Evolutionary conservation across 1,284 basidiomycete genomes (phyloP), one percentile per base, ranked within the genome.

Genomic region (Trametes pubescens): DNA sequence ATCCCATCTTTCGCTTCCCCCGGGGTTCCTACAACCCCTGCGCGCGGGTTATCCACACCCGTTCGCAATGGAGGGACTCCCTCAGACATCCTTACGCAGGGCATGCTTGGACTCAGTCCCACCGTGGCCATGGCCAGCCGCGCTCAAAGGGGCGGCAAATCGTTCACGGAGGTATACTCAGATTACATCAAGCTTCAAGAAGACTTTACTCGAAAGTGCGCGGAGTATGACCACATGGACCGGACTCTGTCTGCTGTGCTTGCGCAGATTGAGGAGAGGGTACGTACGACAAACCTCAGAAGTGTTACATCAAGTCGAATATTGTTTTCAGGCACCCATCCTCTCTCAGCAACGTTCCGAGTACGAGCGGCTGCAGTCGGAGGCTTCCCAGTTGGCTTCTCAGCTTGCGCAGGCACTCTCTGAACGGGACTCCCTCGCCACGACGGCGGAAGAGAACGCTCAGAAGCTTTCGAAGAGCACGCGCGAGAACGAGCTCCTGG

Each of bases 121-220:
- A 93, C 95, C 0, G 91, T 96, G 10, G 90, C 91, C 0, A 89
- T 98, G 78, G 94, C 91, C 5, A 88, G 88, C 74, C 87, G 85
- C 65, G 85, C 91, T 29, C 93, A 94, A 77, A 86, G 84, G 73
- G 84, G 82, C 34, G 95, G 95, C 22, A 93, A 92, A 81, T 91
- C 90, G 2, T 95, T 96, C 77, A 96, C 94, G 0, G 91, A 96
- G 74, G 88, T 97, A 18, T 97, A 96, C 74, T 84, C 91, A n/a
- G 93, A 95, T 69, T 93, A 93, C 69, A 88, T 95, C 51, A 85
- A 87, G 60, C 85, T 96, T 53, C 91, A 98, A 75, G 92, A 94
- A 46, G 92, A 95, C 55, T 89, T 91, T 59, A 83, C 86, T 18
- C 86, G 84, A 72, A 93, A 95, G 75, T 88, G 86, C 59, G 83